Base-by-base conservation (phyloP, 2,329 filamentous ascomycete species). In the Trichoderma sp. region DNA sequence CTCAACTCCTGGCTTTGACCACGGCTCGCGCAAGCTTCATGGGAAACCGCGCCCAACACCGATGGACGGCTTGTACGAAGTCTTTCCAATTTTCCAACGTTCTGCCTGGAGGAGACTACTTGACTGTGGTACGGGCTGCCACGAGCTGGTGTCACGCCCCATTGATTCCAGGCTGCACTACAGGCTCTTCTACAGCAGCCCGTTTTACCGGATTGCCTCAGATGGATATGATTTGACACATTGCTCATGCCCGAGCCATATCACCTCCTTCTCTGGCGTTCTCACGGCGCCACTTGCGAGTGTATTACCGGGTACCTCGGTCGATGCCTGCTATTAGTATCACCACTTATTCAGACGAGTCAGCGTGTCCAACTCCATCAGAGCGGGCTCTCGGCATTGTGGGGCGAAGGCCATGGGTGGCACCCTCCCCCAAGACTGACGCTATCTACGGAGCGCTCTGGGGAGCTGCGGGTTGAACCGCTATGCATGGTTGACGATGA, bases 401-500 rank as follows among this genome's bases (percentile, higher is more conserved):
- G 63, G 63, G 63, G 63, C 45, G 21, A n/a, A 9, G 24, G n/a
- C 45, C 51, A 63, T 41, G 51, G 56, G 50, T 61, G 64, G 45
- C 59, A 41, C 41, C 45, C 64, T 52, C 28, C 28, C 48, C 14
- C 15, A 44, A 47, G 47, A 30, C 60, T 63, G 52, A 44, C 65
- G 65, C 65, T 64, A 66, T 64, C 69, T 70, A 62, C 59, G 59
- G 59, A 62, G 50, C 41, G 41, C 52, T 45, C 59, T 62, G 70
- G 69, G 73, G 71, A 74, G 72, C 71, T 72, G 72, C 73, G 73
- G 73, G 72, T 73, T 75, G 72, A 75, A 74, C 73, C 73, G 73
- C 69, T 65, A 66, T 75, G 73, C 73, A 74, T 72, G 65, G 68
- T 60, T 66, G 69, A 67, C 70, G 70, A 73, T 73, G 71, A 68